Conservation (phyloP, 352 stramenopile genomes). For the Globisporangium acanthophoron region DNA sequence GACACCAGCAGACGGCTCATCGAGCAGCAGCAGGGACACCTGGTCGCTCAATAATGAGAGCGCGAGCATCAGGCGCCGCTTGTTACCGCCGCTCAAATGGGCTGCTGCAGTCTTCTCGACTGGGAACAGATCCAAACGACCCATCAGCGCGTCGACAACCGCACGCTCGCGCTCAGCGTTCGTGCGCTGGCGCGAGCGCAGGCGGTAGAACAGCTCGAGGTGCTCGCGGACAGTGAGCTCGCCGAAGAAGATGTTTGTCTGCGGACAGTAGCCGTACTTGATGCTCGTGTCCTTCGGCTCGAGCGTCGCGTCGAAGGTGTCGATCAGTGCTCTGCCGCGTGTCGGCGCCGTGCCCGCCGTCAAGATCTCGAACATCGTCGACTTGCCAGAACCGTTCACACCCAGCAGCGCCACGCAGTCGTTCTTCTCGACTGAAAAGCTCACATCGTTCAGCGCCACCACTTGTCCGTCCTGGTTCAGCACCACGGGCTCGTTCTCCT, state of each 20-base stretch:
- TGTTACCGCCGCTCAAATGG: slow-evolving; percentile 80
- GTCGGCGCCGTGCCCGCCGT: slow-evolving; percentile 88
- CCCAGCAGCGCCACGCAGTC: slow-evolving; percentile 92
- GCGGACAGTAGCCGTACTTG: slow-evolving; percentile 77
- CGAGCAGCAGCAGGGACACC: slow-evolving; percentile 60
- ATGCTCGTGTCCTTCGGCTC: slow-evolving; percentile 43
- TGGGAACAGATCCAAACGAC: slow-evolving; percentile 51
- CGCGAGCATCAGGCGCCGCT: slow-evolving; percentile 74
- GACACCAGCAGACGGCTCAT: slow-evolving; percentile 77
- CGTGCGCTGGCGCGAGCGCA: slow-evolving; percentile 31
- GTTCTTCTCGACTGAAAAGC: slow-evolving; percentile 77
- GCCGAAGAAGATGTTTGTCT: slow-evolving; percentile 71
- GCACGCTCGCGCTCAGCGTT: slow-evolving; percentile 20
- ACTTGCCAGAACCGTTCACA: slow-evolving; percentile 95
- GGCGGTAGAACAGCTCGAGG: slow-evolving; percentile 59
- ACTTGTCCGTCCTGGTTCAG: slow-evolving; percentile 48
- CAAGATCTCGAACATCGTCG: slow-evolving; percentile 95
- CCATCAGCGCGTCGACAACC: slow-evolving; percentile 39
- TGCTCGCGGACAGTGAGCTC: slow-evolving; percentile 74
- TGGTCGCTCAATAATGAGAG: slow-evolving; percentile 64
- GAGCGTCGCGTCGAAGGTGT: slow-evolving; percentile 51
- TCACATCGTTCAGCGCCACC: slow-evolving; percentile 68
- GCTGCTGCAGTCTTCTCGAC: slow-evolving; percentile 47
- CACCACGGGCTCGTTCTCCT: slow-evolving; percentile 12
- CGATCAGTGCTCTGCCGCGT: slow-evolving; percentile 45